These are phyloP conservation scores for Penicillium janthinellum DNA, from an alignment of 2,329 filamentous ascomycete species.

Conservation along the genomic window DNA sequence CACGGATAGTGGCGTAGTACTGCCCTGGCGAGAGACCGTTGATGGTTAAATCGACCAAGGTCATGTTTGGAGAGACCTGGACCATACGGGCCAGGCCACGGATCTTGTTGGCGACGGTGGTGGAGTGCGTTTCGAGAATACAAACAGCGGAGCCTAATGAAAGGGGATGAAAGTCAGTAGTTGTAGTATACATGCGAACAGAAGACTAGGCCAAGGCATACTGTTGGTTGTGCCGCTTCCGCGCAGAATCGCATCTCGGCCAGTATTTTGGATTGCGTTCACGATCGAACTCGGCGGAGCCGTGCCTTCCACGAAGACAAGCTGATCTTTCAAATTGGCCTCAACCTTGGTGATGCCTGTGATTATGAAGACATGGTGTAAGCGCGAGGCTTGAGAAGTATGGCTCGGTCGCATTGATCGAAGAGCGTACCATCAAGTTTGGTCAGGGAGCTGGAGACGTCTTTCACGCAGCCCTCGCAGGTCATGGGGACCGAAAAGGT, in stretches of 20 bases:
- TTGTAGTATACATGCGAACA: background rate
- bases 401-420: slow-evolving; percentile 1
- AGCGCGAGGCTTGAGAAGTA: background rate
- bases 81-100: slow-evolving; percentile 91
- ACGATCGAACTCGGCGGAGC: slow-evolving; percentile 89
- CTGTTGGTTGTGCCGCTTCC: slow-evolving; percentile 84
- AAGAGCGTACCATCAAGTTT: slow-evolving; percentile 63
- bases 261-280: slow-evolving; percentile 82
- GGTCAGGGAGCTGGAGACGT: slow-evolving; percentile 77
- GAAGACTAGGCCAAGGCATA: slow-evolving; percentile 41
- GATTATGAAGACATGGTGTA: background rate
- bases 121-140: slow-evolving; percentile 84
- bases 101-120: slow-evolving; percentile 65
- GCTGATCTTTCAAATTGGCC: slow-evolving; percentile 77
- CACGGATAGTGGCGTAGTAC: slow-evolving; percentile 82
- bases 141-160: slow-evolving; percentile 65
- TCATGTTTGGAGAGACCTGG: slow-evolving; percentile 76
- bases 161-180: background rate
- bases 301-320: slow-evolving; percentile 83
- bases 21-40: slow-evolving; percentile 77
- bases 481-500: slow-evolving; percentile 93
- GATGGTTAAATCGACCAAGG: slow-evolving; percentile 84
- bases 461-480: slow-evolving; percentile 85
- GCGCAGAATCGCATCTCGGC: slow-evolving; percentile 89
- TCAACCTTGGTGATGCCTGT: slow-evolving; percentile 79